Percentiles rank a stretch among this genome's conserved stretches.
phyloP scores from a whole-genome alignment of 2,329 filamentous ascomycete genomes.

The Arthrinium phaeospermum region DNA sequence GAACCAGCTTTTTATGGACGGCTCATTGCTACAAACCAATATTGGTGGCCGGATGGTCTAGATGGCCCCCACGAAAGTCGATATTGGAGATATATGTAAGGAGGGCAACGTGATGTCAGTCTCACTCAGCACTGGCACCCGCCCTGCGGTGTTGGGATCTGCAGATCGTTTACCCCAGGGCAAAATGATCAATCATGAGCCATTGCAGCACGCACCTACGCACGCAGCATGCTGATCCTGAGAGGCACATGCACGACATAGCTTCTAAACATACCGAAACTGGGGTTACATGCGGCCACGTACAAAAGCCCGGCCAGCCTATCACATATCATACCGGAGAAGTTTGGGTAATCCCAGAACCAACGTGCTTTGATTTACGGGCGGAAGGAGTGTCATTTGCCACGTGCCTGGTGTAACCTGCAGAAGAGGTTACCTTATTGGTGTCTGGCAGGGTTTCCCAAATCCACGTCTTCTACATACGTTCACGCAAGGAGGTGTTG shows the following conservation, averaged over 20 bases:
- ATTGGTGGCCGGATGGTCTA: background rate
- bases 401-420: background rate
- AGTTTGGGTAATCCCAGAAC: background rate
- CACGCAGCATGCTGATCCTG: background rate
- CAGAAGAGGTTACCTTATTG: background rate
- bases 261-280: background rate
- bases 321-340: background rate
- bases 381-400: background rate
- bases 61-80: background rate
- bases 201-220: background rate
- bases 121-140: background rate
- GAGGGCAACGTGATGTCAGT: background rate
- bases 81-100: background rate
- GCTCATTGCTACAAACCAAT: background rate
- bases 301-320: background rate
- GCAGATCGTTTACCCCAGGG: background rate
- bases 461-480: too few relatives aligned
- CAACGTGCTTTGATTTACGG: background rate
- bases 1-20: background rate
- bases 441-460: background rate
- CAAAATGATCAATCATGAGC: background rate
- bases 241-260: conserved; percentile 6
- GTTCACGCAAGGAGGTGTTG: background rate
- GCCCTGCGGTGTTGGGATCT: background rate
- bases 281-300: background rate